A percentile compares a stretch with the other conserved stretches of the same genome.
These are phyloP conservation scores for Xylariomycetidae sp. DNA, from an alignment of 2,329 filamentous ascomycete species.

Conservation along the genomic window DNA sequence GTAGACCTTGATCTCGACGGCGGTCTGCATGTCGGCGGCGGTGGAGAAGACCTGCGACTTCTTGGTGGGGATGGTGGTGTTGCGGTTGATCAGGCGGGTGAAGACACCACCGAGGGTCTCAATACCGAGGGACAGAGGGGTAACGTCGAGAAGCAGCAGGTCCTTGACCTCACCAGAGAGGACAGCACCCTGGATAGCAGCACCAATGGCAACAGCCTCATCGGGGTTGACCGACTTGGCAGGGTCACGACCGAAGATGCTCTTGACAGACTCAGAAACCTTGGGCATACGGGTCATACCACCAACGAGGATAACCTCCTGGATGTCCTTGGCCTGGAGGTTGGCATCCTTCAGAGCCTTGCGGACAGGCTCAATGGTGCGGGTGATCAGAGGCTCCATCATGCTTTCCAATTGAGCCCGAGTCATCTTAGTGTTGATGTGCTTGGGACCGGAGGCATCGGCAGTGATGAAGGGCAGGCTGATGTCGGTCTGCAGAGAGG, in stretches of 20 bases:
- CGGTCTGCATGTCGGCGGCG: constrained; percentile 95
- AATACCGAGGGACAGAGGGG: constrained; percentile 93
- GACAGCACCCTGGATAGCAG: constrained; percentile 93
- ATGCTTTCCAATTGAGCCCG: constrained; percentile 89
- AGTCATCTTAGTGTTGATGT: constrained; percentile 94
- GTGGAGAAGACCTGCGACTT: constrained; percentile 99
- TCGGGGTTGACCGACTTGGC: constrained; percentile 98
- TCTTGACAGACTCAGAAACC: constrained; percentile 93
- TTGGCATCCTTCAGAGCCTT: constrained; percentile 96
- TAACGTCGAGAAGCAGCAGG: constrained; percentile 90
- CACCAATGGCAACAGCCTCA: constrained; percentile 96
- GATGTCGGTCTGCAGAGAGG: constrained; percentile 91
- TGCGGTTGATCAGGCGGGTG: constrained; percentile 96
- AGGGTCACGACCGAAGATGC: constrained; percentile 91
- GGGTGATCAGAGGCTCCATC: constrained; percentile 80
- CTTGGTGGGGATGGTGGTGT: constrained; percentile 99
- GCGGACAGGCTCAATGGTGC: constrained; percentile 86
- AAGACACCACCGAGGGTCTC: constrained; percentile 98
- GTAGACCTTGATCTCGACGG: constrained; percentile 99
- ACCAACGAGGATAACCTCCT: constrained; percentile 96
- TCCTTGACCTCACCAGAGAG: constrained; percentile 96
- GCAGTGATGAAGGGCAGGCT: constrained; percentile 98
- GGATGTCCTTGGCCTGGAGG: constrained; percentile 86
- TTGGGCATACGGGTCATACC: constrained; percentile 99
- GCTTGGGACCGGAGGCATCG: constrained; percentile 90